Base-by-base conservation (phyloP, 805 yeast species). In the Pichia rugopelliculosa region DNA sequence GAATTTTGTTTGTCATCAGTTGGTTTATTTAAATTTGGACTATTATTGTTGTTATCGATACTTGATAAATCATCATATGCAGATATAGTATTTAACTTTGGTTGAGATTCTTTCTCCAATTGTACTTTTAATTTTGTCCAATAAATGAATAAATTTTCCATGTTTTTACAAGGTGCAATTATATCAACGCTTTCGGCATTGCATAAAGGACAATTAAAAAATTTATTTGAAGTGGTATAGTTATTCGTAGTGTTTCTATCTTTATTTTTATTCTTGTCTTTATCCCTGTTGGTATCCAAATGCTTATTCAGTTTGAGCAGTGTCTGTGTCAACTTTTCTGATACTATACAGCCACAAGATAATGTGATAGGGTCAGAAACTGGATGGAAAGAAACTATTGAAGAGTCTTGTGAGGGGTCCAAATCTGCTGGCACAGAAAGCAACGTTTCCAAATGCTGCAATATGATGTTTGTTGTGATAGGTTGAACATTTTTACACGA, bases 341-440 rank as follows among this genome's bases (percentile, higher is more conserved):
- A 67, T 6, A 71, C 56, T 2, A 71, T 44, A 53, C 74, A 70
- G 0, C 76, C 76, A 53, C 76, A 72, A 1, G 68, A 53, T 3
- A 71, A 52, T 26, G 67, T 59, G 2, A 65, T 58, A 30, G 59
- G 53, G 44, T 68, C 72, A n/a, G 50, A 47, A 13, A 58, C 56
- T 2, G 60, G 45, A 8, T 48, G 53, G 9, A 46, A 49, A 6
- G 64, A 45, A 2, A 60, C 45, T 0, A 42, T 23, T 0, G 63
- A 60, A 4, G 61, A 59, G 10, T 46, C 4, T 34, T 51, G 54
- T 0, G 62, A 52, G 34, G 55, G 52, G 44, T 60, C 62, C 1
- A 59, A 50, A 15, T 55, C 53, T 2, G 55, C 44, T 0, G 65
- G 64, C 1, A 61, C 47, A 6, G 45, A 47, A 18, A 61, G 48